A percentile compares a stretch with the other conserved stretches of the same genome.
These are phyloP conservation scores for Alloteropsis semialata DNA, from an alignment of 176 grass and related monocot genomes.

Conservation along the genomic window DNA sequence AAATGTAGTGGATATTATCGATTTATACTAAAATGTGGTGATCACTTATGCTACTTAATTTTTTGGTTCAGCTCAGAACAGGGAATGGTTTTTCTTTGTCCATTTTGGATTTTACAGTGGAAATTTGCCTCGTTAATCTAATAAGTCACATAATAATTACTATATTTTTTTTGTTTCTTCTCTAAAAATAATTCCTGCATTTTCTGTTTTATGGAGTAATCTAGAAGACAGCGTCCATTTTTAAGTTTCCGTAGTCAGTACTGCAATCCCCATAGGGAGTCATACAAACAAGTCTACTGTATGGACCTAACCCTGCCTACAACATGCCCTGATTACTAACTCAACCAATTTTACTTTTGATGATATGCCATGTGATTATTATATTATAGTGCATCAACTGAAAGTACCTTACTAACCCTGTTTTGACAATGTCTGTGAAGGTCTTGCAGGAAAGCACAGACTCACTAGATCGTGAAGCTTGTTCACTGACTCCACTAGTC, in stretches of 20 bases:
- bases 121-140: not conserved
- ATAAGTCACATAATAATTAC: not conserved
- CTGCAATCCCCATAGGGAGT: not conserved
- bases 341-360: not conserved
- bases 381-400: not conserved
- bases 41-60: not conserved
- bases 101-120: not conserved
- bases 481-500: constrained; percentile 27
- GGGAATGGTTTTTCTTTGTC: not conserved
- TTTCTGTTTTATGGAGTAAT: not conserved
- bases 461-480: constrained; percentile 29
- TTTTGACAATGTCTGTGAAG: constrained; percentile 40
- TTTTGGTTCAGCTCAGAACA: not conserved
- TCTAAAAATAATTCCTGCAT: not conserved
- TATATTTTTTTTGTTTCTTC: not conserved
- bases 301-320: not conserved
- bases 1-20: not conserved
- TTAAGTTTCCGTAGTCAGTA: not conserved
- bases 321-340: not conserved
- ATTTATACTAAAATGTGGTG: not conserved
- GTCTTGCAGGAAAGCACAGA: constrained; percentile 69
- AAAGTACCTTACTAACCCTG: constrained; percentile 11
- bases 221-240: not conserved
- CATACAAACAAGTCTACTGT: not conserved
- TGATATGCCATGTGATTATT: not conserved